Evolutionary conservation across 495 filamentous ascomycete genomes (phyloP).

Genomic region (Collariella sp.): DNA sequence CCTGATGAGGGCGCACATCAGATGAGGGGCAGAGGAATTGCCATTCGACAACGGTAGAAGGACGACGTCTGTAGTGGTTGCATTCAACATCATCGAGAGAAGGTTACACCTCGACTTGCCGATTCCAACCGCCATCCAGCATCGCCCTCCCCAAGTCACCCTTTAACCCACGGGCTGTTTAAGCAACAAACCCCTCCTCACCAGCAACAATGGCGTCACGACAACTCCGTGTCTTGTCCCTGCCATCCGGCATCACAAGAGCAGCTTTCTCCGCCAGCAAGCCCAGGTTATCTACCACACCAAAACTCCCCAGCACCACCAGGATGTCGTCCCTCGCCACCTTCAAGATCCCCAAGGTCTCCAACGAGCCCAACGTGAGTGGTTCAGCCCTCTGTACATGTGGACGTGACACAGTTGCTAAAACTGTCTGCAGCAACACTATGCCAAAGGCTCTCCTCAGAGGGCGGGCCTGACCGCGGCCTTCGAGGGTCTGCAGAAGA

Average conservation of each 20-base stretch:
- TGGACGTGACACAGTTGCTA: slow-evolving; percentile 1
- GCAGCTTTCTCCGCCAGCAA: slow-evolving; percentile 12
- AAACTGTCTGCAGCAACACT: slow-evolving; percentile 60
- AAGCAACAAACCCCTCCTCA: not conserved
- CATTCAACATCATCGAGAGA: not conserved
- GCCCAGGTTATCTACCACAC: slow-evolving; percentile 11
- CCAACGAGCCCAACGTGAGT: slow-evolving; percentile 91
- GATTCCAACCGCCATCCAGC: slow-evolving; percentile 6
- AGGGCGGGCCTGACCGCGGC: slow-evolving; percentile 64
- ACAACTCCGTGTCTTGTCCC: slow-evolving; percentile 14
- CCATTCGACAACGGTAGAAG: not conserved
- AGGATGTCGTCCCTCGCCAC: slow-evolving; percentile 47
- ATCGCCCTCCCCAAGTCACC: not conserved
- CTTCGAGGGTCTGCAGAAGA: slow-evolving; percentile 51
- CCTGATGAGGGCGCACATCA: not conserved
- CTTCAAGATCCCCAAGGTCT: slow-evolving; percentile 79
- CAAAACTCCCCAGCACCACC: not conserved
- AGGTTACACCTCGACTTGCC: slow-evolving; percentile 2
- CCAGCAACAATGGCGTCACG: slow-evolving; percentile 16
- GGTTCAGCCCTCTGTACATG: not conserved
- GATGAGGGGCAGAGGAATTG: slow-evolving; percentile 8
- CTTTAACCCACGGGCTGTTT: not conserved
- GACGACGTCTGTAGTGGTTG: not conserved
- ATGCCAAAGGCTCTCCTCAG: slow-evolving; percentile 70
- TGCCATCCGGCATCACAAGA: slow-evolving; percentile 15